These are phyloP conservation scores for Colletotrichum sp. DNA, from an alignment of 2,329 filamentous ascomycete species.

Conservation along the genomic window DNA sequence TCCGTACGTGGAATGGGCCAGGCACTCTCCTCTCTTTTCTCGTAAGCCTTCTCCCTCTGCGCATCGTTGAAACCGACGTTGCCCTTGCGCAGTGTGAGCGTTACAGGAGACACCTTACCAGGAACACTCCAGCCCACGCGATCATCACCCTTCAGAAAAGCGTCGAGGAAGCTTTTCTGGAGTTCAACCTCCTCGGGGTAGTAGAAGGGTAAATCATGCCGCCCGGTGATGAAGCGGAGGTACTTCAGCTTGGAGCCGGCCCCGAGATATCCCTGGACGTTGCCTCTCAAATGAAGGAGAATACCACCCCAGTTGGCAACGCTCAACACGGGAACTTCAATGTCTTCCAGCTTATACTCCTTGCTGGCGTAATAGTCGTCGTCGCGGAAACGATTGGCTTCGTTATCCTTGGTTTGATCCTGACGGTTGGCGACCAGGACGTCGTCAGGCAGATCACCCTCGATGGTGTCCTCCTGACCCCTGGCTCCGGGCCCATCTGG, in stretches of 20 bases:
- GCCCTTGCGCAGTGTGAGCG: conserved; percentile 67
- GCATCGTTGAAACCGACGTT: conserved; percentile 72
- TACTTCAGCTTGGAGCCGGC: conserved; percentile 73
- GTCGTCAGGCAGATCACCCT: conserved; percentile 61
- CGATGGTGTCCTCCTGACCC: conserved; percentile 56
- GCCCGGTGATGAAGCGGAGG: conserved; percentile 70
- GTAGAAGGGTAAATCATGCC: conserved; percentile 77
- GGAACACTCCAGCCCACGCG: conserved; percentile 61
- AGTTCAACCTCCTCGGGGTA: conserved; percentile 72
- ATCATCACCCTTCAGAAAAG: conserved; percentile 73
- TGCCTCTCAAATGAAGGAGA: conserved; percentile 70
- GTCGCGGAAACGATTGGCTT: conserved; percentile 61
- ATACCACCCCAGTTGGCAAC: conserved; percentile 78
- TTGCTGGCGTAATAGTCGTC: conserved; percentile 68
- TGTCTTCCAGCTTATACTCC: conserved; percentile 68
- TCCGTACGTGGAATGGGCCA: conserved; percentile 72
- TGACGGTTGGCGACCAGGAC: conserved; percentile 53
- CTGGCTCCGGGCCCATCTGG: conserved; percentile 32
- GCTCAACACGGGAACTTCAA: conserved; percentile 69
- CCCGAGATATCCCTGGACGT: conserved; percentile 67
- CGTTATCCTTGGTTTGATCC: conserved; percentile 53
- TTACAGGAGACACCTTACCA: conserved; percentile 65
- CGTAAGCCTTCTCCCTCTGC: conserved; percentile 60
- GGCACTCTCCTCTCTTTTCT: conserved; percentile 59
- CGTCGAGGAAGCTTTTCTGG: conserved; percentile 71